phyloP scores from a whole-genome alignment of 306 rosid genomes.

The Castanea mollissima region DNA sequence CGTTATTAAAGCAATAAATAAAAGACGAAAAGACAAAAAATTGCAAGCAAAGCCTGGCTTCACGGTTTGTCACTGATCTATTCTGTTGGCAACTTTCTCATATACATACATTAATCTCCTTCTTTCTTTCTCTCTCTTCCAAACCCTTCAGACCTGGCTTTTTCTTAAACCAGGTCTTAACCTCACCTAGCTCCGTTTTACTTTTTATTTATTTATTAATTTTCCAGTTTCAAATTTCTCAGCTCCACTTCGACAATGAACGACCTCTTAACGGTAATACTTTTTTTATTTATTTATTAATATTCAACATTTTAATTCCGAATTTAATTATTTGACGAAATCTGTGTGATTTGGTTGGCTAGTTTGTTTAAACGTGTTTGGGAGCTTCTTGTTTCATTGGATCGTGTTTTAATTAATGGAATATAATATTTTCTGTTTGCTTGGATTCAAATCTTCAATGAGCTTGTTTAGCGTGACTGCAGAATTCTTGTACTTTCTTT shows the following conservation, averaged over 20 bases:
- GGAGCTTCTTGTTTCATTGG: slow-evolving; percentile 18
- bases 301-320: neutral
- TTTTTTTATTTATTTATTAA: neutral
- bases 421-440: neutral
- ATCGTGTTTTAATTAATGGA: neutral
- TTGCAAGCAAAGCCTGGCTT: neutral
- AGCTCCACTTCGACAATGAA: slow-evolving; percentile 62
- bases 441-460: too few relatives aligned
- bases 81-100: neutral
- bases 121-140: slow-evolving; percentile 2
- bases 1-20: neutral
- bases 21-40: neutral
- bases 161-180: slow-evolving; percentile 45
- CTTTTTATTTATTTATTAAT: neutral
- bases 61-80: slow-evolving; percentile 30
- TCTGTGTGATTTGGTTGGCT: neutral
- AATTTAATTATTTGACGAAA: neutral
- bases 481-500: too few relatives aligned
- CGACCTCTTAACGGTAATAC: slow-evolving; percentile 77
- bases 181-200: slow-evolving; percentile 21
- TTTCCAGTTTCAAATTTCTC: slow-evolving; percentile 10
- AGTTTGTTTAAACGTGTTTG: slow-evolving; percentile 23
- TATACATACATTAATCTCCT: neutral
- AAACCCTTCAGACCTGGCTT: slow-evolving; percentile 48
- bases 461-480: too few relatives aligned